A percentile compares a stretch with the other conserved stretches of the same genome.
Conservation (phyloP, 2,329 filamentous ascomycete genomes). For the Cladosporium sp. region DNA sequence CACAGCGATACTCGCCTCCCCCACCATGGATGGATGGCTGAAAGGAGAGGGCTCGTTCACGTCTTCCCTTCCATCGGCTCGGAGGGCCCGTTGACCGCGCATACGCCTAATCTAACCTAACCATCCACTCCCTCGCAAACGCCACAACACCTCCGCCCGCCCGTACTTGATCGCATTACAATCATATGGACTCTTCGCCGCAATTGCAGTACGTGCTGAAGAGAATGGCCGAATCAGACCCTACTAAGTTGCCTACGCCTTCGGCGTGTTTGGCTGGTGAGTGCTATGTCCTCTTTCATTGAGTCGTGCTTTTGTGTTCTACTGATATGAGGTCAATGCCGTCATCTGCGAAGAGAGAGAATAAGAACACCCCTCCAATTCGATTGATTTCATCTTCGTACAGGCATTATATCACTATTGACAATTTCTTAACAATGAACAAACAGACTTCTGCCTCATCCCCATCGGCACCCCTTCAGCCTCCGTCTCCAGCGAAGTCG, state of each 20-base stretch:
- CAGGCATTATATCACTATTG: neutral
- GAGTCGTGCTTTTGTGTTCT: neutral
- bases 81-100: neutral
- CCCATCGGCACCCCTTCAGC: conserved; percentile 63
- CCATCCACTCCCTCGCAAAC: neutral
- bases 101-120: neutral
- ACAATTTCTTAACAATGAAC: neutral
- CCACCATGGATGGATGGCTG: neutral
- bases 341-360: neutral
- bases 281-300: conserved; percentile 3
- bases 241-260: conserved; percentile 58
- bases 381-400: no score
- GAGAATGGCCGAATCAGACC: conserved; percentile 34
- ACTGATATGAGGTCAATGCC: neutral
- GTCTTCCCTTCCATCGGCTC: neutral
- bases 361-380: no score
- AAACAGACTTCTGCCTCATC: conserved; percentile 82
- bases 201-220: conserved; percentile 31
- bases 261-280: conserved; percentile 66
- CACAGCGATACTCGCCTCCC: neutral
- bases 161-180: conserved; percentile 14
- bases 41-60: neutral
- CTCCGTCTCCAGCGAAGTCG: conserved; percentile 67
- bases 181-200: conserved; percentile 33
- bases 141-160: neutral